A percentile compares a stretch with the other conserved stretches of the same genome.
Conservation (phyloP, 2,329 filamentous ascomycete species). For the Dryadomyces sulphureus region DNA sequence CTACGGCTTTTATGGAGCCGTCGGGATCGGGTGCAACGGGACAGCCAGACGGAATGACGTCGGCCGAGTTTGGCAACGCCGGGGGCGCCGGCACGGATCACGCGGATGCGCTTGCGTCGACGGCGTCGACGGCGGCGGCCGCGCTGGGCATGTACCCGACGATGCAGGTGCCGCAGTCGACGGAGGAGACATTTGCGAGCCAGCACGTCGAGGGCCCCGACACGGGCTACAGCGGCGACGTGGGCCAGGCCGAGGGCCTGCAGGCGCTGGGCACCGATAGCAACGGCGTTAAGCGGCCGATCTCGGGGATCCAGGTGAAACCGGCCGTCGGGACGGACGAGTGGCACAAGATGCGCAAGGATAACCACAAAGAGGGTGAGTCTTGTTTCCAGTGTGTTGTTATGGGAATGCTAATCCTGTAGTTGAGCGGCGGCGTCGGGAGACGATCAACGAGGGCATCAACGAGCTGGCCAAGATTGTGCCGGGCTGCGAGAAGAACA, state of each 20-base stretch:
- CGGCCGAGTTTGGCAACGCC: constrained; percentile 30
- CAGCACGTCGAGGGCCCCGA: constrained; percentile 24
- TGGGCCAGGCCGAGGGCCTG: constrained; percentile 14
- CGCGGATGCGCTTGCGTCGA: constrained; percentile 37
- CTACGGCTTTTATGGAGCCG: constrained; percentile 39
- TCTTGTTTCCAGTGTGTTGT: constrained; percentile 2
- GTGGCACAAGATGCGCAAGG: constrained; percentile 94
- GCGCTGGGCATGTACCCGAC: constrained; percentile 46
- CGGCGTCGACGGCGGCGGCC: constrained; percentile 44
- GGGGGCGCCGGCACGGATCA: constrained; percentile 19
- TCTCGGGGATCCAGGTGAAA: constrained; percentile 32
- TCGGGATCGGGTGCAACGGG: constrained; percentile 28
- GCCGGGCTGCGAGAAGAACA: constrained; percentile 96
- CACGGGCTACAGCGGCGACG: constrained; percentile 15
- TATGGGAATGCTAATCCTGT: constrained; percentile 8
- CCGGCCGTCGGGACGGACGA: constrained; percentile 90
- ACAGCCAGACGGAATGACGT: constrained; percentile 22
- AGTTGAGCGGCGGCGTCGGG: constrained; percentile 93
- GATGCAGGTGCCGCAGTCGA: constrained; percentile 40
- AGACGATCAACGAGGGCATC: constrained; percentile 98
- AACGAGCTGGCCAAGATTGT: constrained; percentile 97
- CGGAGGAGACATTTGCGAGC: constrained; percentile 45
- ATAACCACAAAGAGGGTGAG: constrained; percentile 97
- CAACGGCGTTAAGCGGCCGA: constrained; percentile 10
- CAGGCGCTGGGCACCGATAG: constrained; percentile 11